Percentiles rank a stretch among this genome's conserved stretches.
Conservation (phyloP, 768 basidiomycete species). For the Kwoniella heveanensis region DNA sequence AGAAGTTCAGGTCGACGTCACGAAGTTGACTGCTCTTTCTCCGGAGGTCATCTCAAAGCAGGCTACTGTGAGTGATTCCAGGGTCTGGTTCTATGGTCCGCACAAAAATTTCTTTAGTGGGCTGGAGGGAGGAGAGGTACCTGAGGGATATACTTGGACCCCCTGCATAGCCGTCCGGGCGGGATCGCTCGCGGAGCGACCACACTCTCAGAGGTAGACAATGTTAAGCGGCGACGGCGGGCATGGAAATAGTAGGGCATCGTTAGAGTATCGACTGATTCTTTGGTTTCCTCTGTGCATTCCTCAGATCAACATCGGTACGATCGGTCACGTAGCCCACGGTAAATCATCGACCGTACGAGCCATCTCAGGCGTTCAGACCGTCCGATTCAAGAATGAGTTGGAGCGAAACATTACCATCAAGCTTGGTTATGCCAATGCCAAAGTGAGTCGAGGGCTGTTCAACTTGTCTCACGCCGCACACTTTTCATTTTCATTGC, state of each 20-base stretch:
- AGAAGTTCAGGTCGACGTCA: conserved; percentile 72
- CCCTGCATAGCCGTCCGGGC: not conserved
- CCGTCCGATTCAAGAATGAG: conserved; percentile 98
- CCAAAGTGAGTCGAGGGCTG: conserved; percentile 72
- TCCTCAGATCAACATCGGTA: conserved; percentile 61
- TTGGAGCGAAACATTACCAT: conserved; percentile 98
- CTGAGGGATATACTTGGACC: not conserved
- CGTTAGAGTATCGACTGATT: too few relatives aligned
- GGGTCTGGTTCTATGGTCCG: too few relatives aligned
- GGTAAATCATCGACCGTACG: conserved; percentile 72
- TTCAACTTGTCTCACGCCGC: too few relatives aligned
- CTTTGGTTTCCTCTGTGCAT: too few relatives aligned
- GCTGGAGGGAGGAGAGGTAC: too few relatives aligned
- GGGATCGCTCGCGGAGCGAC: too few relatives aligned
- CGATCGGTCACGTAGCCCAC: conserved; percentile 94
- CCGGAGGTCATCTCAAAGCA: conserved; percentile 61
- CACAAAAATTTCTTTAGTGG: too few relatives aligned
- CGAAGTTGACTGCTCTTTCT: conserved; percentile 75
- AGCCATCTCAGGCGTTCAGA: conserved; percentile 97
- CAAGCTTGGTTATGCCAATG: conserved; percentile 98
- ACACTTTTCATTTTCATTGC: too few relatives aligned
- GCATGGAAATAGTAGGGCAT: too few relatives aligned
- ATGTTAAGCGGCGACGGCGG: too few relatives aligned
- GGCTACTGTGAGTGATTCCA: conserved; percentile 69
- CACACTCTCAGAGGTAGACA: too few relatives aligned